Evolutionary conservation across 2,329 filamentous ascomycete species (phyloP), one percentile per base, ranked within the genome.

Genomic region (Colletotrichum godetiae): DNA sequence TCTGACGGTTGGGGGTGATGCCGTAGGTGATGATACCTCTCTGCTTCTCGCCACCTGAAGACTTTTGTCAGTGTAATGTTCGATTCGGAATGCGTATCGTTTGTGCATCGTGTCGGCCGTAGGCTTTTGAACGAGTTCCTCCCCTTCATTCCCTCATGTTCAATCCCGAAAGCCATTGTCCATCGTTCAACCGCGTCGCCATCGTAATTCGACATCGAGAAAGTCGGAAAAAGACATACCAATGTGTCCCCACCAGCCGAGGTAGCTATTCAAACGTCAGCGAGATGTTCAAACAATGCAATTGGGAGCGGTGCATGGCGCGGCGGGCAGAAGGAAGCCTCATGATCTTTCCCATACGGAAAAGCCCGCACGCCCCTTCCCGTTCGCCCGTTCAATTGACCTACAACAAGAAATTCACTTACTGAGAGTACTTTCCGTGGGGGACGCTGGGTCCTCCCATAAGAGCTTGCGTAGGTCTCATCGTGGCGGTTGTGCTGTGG

Each of bases 1-100:
- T 92, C 88, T 98, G 96, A 82, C 94, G 93, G 90, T 99, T 98
- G 78, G 93, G 86, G 78, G 94, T 92, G 78, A 99, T 82, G 77
- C 92, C 89, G 86, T 97, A 98, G 80, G 86, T 85, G 80, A 91
- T 82, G 79, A 92, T 90, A 73, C 91, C 91, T 83, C 88, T 91
- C 82, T 92, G 90, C 83, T 88, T 88, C 82, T 85, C 81, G 78
- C 87, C 86, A 81, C 89, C 89, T 91, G 79, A 19, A 31, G 11
- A 10, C 37, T 42, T 10, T 27, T 37, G 74, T 79, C 65, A 72
- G 62, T 57, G 11, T 13, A 1, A 53, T n/a, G 10, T 58, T 35
- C 59, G 53, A 5, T 4, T 15, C 19, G 29, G 12, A 15, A 13
- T 31, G 11, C 8, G 49, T 31, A 15, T 8, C 35, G 31, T 29